These are phyloP conservation scores for Cicer yamashitae DNA, from an alignment of 306 rosid species.

Conservation along the genomic window DNA sequence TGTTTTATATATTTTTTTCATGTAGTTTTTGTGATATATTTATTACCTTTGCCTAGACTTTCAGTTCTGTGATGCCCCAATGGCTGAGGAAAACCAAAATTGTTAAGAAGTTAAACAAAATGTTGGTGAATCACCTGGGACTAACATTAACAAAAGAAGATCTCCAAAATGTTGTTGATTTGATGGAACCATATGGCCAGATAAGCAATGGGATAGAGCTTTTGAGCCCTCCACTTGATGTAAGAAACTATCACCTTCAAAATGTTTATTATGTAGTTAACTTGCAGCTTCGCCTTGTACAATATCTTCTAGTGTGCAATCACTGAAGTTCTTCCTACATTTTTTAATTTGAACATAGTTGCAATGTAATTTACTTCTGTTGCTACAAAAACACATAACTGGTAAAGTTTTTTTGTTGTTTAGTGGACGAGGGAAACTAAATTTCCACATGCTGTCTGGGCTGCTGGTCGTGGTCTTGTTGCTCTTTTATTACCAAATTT, in stretches of 20 bases:
- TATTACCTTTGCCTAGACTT: constrained; percentile 68
- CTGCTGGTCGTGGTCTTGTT: constrained; percentile 94
- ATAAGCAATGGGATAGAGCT: constrained; percentile 94
- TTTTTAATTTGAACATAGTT: constrained; percentile 30
- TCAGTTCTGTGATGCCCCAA: constrained; percentile 65
- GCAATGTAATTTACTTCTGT: constrained; percentile 39
- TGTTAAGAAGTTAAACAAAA: constrained; percentile 58
- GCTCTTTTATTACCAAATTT: constrained; percentile 89
- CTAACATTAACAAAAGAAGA: constrained; percentile 78
- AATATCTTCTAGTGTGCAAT: constrained; percentile 36
- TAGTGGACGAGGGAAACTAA: constrained; percentile 94
- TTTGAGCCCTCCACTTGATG: constrained; percentile 89
- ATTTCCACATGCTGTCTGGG: constrained; percentile 98
- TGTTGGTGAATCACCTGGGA: constrained; percentile 89
- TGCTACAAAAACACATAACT: constrained; percentile 38
- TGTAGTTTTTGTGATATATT: constrained; percentile 41
- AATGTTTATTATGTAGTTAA: constrained; percentile 31
- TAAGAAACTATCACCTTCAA: constrained; percentile 55
- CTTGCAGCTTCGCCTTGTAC: constrained; percentile 21
- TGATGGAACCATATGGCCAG: constrained; percentile 99
- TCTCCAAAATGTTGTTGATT: constrained; percentile 81
- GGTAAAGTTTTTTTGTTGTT: constrained; percentile 41
- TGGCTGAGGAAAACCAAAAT: constrained; percentile 71
- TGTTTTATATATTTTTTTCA: constrained; percentile 34
- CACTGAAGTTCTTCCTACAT: constrained; percentile 36